phyloP scores from a whole-genome alignment of 495 filamentous ascomycete genomes.

The Tetracladium marchalianum region DNA sequence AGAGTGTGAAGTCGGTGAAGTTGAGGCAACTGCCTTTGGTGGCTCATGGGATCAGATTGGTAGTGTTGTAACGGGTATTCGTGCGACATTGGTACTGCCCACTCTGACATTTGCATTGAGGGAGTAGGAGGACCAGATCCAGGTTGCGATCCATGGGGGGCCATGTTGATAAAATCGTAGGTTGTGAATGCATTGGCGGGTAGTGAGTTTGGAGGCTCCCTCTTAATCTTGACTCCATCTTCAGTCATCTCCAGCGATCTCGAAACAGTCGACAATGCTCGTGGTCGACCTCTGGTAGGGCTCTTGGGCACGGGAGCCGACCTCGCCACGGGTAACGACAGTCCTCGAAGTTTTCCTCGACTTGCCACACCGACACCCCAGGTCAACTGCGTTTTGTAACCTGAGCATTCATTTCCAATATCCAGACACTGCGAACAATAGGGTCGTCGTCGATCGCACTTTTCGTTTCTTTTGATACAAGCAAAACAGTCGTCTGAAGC shows the following conservation, averaged over 20 bases:
- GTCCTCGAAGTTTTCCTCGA: constrained; percentile 84
- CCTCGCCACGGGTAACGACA: constrained; percentile 76
- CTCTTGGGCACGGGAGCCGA: constrained; percentile 43
- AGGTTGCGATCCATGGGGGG: constrained; percentile 14
- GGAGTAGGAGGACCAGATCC: constrained; percentile 16
- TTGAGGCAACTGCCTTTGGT: constrained; percentile 17
- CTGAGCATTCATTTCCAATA: constrained; percentile 83
- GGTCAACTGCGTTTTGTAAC: constrained; percentile 94
- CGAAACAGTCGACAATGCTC: constrained; percentile 15
- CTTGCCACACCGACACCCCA: constrained; percentile 98
- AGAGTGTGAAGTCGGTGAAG: constrained; percentile 18
- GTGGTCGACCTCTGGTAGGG: constrained; percentile 8
- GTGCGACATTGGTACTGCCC: constrained; percentile 15
- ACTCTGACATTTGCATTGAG: constrained; percentile 13
- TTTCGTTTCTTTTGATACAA: constrained; percentile 69
- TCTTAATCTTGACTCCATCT: constrained; percentile 18
- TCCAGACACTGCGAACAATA: constrained; percentile 96
- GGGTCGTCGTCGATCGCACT: constrained; percentile 86
- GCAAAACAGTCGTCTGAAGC: constrained; percentile 95
- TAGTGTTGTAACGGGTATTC: constrained; percentile 16
- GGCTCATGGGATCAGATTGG: constrained; percentile 12
- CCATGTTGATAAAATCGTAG: constrained; percentile 44
- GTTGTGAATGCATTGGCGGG: constrained; percentile 23
- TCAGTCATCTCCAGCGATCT: constrained; percentile 6
- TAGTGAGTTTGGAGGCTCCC: constrained; percentile 11